Conservation (phyloP, 176 grass and related monocot genomes). For the Luzula sylvatica region DNA sequence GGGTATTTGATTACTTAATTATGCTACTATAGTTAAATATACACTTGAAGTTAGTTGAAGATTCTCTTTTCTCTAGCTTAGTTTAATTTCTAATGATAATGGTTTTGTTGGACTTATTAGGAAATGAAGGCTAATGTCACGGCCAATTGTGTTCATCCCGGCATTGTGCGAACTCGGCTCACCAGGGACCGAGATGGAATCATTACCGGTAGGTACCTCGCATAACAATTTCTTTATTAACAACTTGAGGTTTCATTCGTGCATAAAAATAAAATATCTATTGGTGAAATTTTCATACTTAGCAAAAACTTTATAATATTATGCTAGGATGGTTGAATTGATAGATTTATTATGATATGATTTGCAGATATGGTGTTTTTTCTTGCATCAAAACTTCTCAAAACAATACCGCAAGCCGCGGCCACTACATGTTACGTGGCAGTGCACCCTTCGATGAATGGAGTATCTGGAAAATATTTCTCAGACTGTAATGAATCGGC, state of each 20-base stretch:
- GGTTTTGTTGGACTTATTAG: constrained; percentile 22
- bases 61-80: constrained; percentile 4
- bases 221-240: background rate
- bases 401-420: constrained; percentile 87
- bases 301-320: constrained; percentile 3
- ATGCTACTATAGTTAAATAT: background rate
- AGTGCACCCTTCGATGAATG: constrained; percentile 45
- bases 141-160: constrained; percentile 92
- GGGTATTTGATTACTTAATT: constrained; percentile 2
- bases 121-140: constrained; percentile 68
- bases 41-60: constrained; percentile 17
- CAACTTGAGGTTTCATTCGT: background rate
- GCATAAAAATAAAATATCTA: background rate
- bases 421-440: constrained; percentile 84
- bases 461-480: constrained; percentile 76
- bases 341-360: background rate
- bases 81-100: constrained; percentile 8
- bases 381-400: constrained; percentile 81
- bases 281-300: background rate
- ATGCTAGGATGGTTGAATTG: constrained; percentile 1
- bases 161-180: constrained; percentile 83
- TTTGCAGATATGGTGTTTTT: constrained; percentile 74
- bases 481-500: constrained; percentile 88
- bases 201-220: constrained; percentile 48
- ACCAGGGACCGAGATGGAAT: constrained; percentile 84